Conservation (phyloP, 257 asterid genomes). For the Plantago ovata region DNA sequence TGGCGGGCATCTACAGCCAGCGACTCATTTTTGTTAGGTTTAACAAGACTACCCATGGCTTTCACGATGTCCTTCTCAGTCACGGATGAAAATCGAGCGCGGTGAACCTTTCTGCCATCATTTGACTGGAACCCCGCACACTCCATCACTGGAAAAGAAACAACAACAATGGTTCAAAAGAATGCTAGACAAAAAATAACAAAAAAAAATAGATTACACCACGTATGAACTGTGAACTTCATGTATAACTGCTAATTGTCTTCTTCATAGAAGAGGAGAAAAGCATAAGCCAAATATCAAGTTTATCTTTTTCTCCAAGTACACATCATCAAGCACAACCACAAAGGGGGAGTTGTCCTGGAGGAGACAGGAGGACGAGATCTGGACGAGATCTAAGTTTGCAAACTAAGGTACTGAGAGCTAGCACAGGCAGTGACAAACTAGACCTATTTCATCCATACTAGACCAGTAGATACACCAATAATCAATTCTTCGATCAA, state of each 20-base stretch:
- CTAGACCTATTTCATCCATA: too few species aligned
- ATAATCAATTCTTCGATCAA: too few species aligned
- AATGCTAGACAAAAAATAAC: too few species aligned
- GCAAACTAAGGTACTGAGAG: too few species aligned
- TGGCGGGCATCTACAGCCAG: constrained; percentile 94
- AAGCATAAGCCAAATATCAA: not conserved
- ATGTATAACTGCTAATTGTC: not conserved
- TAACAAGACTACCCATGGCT: constrained; percentile 73
- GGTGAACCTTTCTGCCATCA: constrained; percentile 59
- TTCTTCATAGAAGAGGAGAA: constrained; percentile 8
- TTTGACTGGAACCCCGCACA: constrained; percentile 62
- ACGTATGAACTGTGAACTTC: not conserved
- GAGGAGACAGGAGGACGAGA: too few species aligned
- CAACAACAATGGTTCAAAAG: too few species aligned
- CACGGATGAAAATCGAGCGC: constrained; percentile 91
- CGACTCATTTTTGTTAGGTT: constrained; percentile 83
- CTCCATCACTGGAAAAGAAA: constrained; percentile 59
- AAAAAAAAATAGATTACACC: not conserved
- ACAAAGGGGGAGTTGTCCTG: not conserved
- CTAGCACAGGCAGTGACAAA: too few species aligned
- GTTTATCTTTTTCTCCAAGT: constrained; percentile 4
- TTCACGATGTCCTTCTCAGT: constrained; percentile 78
- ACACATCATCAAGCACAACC: constrained; percentile 4
- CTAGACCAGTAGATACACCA: too few species aligned
- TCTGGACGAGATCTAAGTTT: too few species aligned